Percentiles rank a stretch among this genome's conserved stretches.
phyloP scores from a whole-genome alignment of 2,329 filamentous ascomycete species.

The Fusarium napiforme region DNA sequence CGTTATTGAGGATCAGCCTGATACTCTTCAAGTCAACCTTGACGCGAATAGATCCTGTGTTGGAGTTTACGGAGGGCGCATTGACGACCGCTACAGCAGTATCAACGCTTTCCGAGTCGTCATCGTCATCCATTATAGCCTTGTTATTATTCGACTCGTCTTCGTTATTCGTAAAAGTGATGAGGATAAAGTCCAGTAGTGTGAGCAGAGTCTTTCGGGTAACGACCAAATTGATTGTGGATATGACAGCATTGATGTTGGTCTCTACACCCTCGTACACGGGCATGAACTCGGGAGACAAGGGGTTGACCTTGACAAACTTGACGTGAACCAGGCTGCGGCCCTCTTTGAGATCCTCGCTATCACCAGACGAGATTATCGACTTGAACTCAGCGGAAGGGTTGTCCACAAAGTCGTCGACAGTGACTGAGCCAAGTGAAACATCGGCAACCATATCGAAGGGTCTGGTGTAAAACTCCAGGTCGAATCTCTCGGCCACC shows the following conservation, averaged over 20 bases:
- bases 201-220: constrained; percentile 93
- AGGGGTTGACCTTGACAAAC: constrained; percentile 87
- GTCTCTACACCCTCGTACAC: constrained; percentile 94
- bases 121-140: constrained; percentile 52
- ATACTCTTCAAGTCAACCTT: constrained; percentile 95
- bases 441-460: constrained; percentile 96
- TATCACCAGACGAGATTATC: constrained; percentile 86
- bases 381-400: constrained; percentile 92
- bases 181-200: constrained; percentile 89
- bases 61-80: constrained; percentile 49
- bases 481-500: constrained; percentile 86
- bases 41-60: constrained; percentile 83
- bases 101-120: constrained; percentile 49
- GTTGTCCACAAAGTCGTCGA: constrained; percentile 95
- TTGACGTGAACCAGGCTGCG: constrained; percentile 89
- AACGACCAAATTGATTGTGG: constrained; percentile 95
- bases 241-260: constrained; percentile 89
- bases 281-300: constrained; percentile 92
- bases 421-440: constrained; percentile 82
- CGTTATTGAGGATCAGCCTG: constrained; percentile 93
- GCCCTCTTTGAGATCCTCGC: constrained; percentile 77
- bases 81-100: constrained; percentile 48
- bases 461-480: constrained; percentile 87
- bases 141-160: constrained; percentile 52
- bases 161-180: constrained; percentile 81